Percentiles rank a stretch among this genome's conserved stretches.
Conservation (phyloP, 2,329 filamentous ascomycete genomes). For the Talaromyces islandicus region DNA sequence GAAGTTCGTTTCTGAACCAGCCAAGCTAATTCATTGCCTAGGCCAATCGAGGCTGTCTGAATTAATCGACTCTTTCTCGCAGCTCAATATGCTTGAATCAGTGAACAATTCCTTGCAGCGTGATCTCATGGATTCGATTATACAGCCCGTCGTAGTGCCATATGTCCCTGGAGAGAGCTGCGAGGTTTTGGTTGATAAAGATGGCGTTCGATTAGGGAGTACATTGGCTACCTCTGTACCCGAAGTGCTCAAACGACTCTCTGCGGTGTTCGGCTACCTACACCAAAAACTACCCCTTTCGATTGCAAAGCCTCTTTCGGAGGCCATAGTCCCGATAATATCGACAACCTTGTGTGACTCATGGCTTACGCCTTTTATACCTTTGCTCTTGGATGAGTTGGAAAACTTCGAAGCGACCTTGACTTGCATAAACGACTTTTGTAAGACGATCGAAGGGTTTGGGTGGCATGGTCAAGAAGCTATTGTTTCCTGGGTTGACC, state of each 20-base stretch:
- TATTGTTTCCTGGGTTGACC: slow-evolving; percentile 72
- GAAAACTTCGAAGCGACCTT: slow-evolving; percentile 65
- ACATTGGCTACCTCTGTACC: slow-evolving; percentile 21
- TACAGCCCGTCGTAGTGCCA: slow-evolving; percentile 28
- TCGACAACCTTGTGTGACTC: slow-evolving; percentile 61
- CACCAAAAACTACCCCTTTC: slow-evolving; percentile 44
- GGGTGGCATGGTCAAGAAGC: slow-evolving; percentile 58
- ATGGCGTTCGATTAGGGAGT: slow-evolving; percentile 22
- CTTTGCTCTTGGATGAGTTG: slow-evolving; percentile 66
- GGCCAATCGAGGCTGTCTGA: slow-evolving; percentile 22
- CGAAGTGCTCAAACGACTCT: slow-evolving; percentile 39
- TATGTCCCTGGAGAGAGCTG: slow-evolving; percentile 18
- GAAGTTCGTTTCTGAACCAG: background rate
- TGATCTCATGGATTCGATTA: slow-evolving; percentile 23
- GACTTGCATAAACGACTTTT: slow-evolving; percentile 59
- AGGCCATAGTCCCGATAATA: slow-evolving; percentile 64
- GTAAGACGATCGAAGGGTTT: slow-evolving; percentile 54
- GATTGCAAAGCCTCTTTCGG: slow-evolving; percentile 53
- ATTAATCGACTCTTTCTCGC: slow-evolving; percentile 23
- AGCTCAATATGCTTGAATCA: slow-evolving; percentile 24
- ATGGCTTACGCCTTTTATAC: slow-evolving; percentile 73
- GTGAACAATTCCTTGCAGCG: slow-evolving; percentile 28
- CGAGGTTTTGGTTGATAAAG: slow-evolving; percentile 21
- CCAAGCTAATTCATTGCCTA: slow-evolving; percentile 7
- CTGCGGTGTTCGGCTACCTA: slow-evolving; percentile 46